Percentiles rank a stretch among this genome's conserved stretches.
These are phyloP conservation scores for Inga laurina DNA, from an alignment of 306 rosid genomes.

Conservation along the genomic window DNA sequence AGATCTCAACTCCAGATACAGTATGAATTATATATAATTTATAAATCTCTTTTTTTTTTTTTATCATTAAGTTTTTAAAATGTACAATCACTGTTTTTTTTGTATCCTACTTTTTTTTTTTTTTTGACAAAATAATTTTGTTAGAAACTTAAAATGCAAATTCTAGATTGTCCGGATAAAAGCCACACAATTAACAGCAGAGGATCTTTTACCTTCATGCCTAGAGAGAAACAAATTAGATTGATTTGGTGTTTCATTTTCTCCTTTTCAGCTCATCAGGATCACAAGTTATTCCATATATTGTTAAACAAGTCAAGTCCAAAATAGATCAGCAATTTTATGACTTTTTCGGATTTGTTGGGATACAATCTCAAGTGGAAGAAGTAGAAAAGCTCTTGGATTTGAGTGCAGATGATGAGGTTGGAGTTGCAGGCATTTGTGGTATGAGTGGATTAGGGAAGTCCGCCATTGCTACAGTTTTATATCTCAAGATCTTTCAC, in stretches of 20 bases:
- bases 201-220: background rate
- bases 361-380: background rate
- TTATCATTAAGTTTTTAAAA: too few relatives aligned
- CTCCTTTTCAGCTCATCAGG: background rate
- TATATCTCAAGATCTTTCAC: background rate
- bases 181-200: background rate
- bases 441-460: background rate
- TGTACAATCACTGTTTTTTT: too few relatives aligned
- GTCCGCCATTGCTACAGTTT: background rate
- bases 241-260: background rate
- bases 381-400: background rate
- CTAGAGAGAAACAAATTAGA: background rate
- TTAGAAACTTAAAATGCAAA: too few relatives aligned
- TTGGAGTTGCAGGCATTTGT: background rate
- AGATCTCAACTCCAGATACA: too few relatives aligned
- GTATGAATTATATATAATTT: too few relatives aligned
- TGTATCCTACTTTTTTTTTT: too few relatives aligned
- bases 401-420: background rate
- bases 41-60: too few relatives aligned
- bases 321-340: background rate
- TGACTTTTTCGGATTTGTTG: background rate
- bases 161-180: background rate
- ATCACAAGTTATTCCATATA: background rate
- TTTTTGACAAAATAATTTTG: too few relatives aligned
- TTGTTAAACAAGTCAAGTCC: background rate